Conservation (phyloP, 805 yeast genomes). For the Zygosaccharomyces bisporus region DNA sequence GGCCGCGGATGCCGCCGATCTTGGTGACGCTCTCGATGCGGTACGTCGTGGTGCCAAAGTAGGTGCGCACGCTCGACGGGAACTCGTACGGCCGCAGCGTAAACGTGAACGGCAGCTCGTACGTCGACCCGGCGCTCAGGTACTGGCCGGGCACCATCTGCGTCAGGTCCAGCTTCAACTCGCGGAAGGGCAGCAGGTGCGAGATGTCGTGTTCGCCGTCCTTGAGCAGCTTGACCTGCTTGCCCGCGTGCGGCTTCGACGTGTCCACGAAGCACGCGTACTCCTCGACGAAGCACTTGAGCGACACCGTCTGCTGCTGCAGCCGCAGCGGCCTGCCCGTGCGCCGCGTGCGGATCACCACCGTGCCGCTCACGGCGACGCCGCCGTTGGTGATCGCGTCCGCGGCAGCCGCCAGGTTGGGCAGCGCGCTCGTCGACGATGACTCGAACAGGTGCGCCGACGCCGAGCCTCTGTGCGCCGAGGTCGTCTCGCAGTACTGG, state of each 20-base stretch:
- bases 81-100: conserved; percentile 12
- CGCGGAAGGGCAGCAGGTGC: conserved; percentile 12
- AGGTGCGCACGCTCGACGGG: conserved; percentile 14
- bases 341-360: conserved; percentile 8
- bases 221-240: conserved; percentile 8
- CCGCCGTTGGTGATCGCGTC: conserved; percentile 8
- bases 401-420: conserved; percentile 1
- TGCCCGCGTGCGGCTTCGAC: not conserved
- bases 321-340: conserved; percentile 12
- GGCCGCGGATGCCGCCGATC: conserved; percentile 7
- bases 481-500: conserved; percentile 8
- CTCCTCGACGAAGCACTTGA: conserved; percentile 24
- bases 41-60: conserved; percentile 17
- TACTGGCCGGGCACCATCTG: conserved; percentile 3
- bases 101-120: conserved; percentile 20
- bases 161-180: conserved; percentile 9
- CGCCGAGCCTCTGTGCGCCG: conserved; percentile 7
- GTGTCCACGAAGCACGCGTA: conserved; percentile 16
- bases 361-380: conserved; percentile 11
- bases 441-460: conserved; percentile 11
- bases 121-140: conserved; percentile 10
- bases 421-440: conserved; percentile 12
- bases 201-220: conserved; percentile 7
- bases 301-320: conserved; percentile 13
- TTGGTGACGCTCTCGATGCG: conserved; percentile 16